A percentile compares a stretch with the other conserved stretches of the same genome.
These are phyloP conservation scores for Lagenaria siceraria DNA, from an alignment of 306 rosid species.

Conservation along the genomic window DNA sequence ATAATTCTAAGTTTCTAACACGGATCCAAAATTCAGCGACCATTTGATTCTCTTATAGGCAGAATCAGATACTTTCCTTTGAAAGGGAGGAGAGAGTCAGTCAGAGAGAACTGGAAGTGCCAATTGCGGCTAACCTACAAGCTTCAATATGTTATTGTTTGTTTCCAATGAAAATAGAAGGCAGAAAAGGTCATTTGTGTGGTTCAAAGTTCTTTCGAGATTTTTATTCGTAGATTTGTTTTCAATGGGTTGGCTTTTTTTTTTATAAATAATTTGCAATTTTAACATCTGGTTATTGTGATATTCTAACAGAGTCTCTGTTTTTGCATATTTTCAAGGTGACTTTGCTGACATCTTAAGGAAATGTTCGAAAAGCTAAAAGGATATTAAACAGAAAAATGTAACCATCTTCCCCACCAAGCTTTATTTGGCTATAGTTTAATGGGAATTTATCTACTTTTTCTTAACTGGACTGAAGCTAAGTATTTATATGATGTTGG, in stretches of 20 bases:
- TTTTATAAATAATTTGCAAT: not conserved
- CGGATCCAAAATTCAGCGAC: slow-evolving; percentile 40
- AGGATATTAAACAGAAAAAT: not conserved
- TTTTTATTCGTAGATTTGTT: not conserved
- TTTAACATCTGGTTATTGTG: not conserved
- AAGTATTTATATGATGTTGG: not conserved
- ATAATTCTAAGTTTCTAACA: not conserved
- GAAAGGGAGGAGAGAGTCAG: slow-evolving; percentile 7
- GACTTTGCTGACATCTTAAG: not conserved
- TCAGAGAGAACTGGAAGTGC: not conserved
- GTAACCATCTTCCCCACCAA: not conserved
- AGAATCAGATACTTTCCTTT: slow-evolving; percentile 44
- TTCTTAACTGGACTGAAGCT: not conserved
- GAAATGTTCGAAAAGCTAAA: not conserved
- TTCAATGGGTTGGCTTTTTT: not conserved
- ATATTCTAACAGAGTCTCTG: not conserved
- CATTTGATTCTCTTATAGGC: slow-evolving; percentile 20
- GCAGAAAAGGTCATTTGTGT: not conserved
- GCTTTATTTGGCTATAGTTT: not conserved
- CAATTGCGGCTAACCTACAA: not conserved
- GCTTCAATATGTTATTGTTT: not conserved
- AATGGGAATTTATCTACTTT: not conserved
- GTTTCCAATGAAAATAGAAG: not conserved
- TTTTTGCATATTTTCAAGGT: not conserved
- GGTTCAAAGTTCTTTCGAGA: not conserved